Evolutionary conservation across 164 flowering plant species (phyloP).

Genomic region (Houttuynia cordata): DNA sequence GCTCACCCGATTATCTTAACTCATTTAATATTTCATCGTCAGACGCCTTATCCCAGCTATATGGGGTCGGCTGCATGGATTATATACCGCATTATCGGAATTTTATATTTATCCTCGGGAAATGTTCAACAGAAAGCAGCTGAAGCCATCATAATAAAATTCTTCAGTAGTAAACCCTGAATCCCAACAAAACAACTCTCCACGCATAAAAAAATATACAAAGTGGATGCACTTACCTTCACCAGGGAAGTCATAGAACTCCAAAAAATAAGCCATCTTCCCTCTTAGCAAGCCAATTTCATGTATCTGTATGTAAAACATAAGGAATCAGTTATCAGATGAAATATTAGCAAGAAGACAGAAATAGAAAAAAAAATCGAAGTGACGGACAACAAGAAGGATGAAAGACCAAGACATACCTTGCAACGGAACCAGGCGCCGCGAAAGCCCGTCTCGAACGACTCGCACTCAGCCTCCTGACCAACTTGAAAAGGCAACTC

Average conservation of each 20-base stretch:
- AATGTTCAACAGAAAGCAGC: no score
- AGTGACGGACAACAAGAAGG: not conserved
- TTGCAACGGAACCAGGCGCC: conserved; percentile 73
- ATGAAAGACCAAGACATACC: conserved; percentile 17
- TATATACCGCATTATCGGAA: no score
- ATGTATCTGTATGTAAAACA: conserved; percentile 23
- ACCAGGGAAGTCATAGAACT: conserved; percentile 50
- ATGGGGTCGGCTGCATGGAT: no score
- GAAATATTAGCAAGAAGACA: no score
- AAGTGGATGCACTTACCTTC: conserved; percentile 31
- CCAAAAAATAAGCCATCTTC: conserved; percentile 14
- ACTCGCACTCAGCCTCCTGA: conserved; percentile 35
- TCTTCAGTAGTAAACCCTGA: no score
- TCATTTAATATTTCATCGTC: no score
- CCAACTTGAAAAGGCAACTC: conserved; percentile 41
- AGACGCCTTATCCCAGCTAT: no score
- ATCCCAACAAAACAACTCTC: no score
- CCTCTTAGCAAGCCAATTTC: conserved; percentile 10
- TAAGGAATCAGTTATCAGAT: no score
- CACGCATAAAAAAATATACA: not conserved
- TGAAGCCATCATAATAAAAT: no score
- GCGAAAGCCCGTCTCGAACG: conserved; percentile 43
- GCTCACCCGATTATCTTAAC: no score
- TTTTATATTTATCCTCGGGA: no score
- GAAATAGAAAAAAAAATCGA: not conserved